Evolutionary conservation across 805 yeast genomes (phyloP).

Genomic region (Candida loeiensis): DNA sequence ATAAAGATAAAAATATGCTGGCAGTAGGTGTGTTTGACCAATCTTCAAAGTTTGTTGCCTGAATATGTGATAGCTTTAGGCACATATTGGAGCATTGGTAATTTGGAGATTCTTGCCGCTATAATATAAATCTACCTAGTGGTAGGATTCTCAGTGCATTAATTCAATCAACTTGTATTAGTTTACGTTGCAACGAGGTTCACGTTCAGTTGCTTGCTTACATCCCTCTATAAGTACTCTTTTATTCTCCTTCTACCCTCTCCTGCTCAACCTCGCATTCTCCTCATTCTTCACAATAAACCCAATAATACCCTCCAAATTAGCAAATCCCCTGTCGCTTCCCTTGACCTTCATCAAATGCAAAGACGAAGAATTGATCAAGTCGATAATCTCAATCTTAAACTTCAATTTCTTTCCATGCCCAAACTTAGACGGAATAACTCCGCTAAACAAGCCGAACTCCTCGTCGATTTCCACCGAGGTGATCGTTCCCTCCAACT

Average conservation of each 20-base stretch:
- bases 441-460: constrained; percentile 42
- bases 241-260: constrained; percentile 6
- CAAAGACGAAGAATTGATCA: constrained; percentile 36
- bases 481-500: constrained; percentile 48
- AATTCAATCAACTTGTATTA: too few relatives aligned
- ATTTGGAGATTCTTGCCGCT: too few relatives aligned
- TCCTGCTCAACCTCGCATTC: constrained; percentile 14
- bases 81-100: too few relatives aligned
- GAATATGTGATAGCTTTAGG: too few relatives aligned
- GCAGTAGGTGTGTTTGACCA: too few relatives aligned
- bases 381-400: constrained; percentile 40
- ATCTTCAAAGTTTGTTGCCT: too few relatives aligned
- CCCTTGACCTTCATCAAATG: constrained; percentile 45
- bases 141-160: too few relatives aligned
- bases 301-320: constrained; percentile 40
- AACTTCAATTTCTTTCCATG: constrained; percentile 46
- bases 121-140: too few relatives aligned
- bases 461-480: constrained; percentile 42
- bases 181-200: too few relatives aligned
- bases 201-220: too few relatives aligned
- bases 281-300: constrained; percentile 46
- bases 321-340: constrained; percentile 42
- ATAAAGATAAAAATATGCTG: too few relatives aligned
- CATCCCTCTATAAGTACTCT: neutral
- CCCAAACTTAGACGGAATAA: constrained; percentile 45